A percentile compares a stretch with the other conserved stretches of the same genome.
Conservation (phyloP, 2,329 filamentous ascomycete genomes). For the Alternaria atra region DNA sequence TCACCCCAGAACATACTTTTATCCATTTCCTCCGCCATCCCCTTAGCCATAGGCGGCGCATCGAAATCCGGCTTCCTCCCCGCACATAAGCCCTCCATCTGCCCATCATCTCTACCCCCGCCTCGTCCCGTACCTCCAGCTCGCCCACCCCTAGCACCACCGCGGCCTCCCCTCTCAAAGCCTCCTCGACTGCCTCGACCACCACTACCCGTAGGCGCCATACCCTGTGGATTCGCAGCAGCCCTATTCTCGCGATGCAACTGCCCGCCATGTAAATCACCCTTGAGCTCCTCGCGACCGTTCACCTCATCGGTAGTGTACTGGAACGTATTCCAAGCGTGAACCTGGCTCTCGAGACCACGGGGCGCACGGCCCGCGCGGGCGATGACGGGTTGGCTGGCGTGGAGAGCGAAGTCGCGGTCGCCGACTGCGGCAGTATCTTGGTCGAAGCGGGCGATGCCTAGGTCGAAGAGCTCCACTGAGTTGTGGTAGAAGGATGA, state of each 20-base stretch:
- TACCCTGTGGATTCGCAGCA: constrained; percentile 15
- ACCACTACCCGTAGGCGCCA: neutral
- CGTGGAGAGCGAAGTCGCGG: constrained; percentile 36
- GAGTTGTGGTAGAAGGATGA: constrained; percentile 20
- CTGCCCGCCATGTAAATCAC: constrained; percentile 46
- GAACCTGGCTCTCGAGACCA: constrained; percentile 38
- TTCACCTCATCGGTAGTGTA: constrained; percentile 37
- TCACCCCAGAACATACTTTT: constrained; percentile 43
- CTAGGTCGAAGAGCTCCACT: constrained; percentile 41
- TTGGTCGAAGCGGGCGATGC: constrained; percentile 40
- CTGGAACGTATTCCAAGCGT: constrained; percentile 42
- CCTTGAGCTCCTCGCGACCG: constrained; percentile 42
- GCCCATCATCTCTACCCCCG: neutral
- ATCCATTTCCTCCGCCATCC: constrained; percentile 39
- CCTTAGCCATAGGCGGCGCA: constrained; percentile 39
- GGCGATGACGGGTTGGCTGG: constrained; percentile 24
- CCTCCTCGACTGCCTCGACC: neutral
- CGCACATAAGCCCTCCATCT: constrained; percentile 24
- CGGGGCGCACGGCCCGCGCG: constrained; percentile 33
- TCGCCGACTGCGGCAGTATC: constrained; percentile 41
- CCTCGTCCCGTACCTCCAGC: constrained; percentile 13
- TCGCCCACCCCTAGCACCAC: constrained; percentile 6
- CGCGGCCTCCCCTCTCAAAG: neutral
- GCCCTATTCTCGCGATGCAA: constrained; percentile 46
- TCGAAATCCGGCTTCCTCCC: constrained; percentile 30